Evolutionary conservation across 2,329 filamentous ascomycete species (phyloP).

Genomic region (Ascochyta rabiei): DNA sequence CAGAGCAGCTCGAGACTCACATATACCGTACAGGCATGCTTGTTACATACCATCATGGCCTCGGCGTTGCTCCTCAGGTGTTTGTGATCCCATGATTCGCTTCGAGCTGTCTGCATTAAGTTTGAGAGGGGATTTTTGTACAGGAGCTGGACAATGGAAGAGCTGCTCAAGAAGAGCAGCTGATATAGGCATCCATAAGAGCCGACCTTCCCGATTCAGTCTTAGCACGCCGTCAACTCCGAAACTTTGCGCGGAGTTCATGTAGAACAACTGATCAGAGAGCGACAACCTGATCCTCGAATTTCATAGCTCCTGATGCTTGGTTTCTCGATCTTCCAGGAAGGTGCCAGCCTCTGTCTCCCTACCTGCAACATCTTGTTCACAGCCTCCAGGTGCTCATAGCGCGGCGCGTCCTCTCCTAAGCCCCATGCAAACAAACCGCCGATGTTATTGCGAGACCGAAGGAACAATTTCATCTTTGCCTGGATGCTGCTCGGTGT

Average conservation of each 20-base stretch:
- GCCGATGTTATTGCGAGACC: slow-evolving; percentile 60
- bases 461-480: slow-evolving; percentile 67
- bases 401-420: slow-evolving; percentile 64
- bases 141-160: not conserved
- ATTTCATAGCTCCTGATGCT: slow-evolving; percentile 4
- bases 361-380: slow-evolving; percentile 7
- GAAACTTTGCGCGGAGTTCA: not conserved
- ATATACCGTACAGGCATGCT: not conserved
- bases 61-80: slow-evolving; percentile 45
- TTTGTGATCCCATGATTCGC: slow-evolving; percentile 47
- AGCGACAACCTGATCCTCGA: too few relatives aligned
- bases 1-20: slow-evolving; percentile 19
- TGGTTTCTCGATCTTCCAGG: not conserved
- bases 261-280: not conserved
- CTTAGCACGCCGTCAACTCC: slow-evolving; percentile 4
- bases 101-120: not conserved
- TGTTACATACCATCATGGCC: slow-evolving; percentile 38
- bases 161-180: not conserved
- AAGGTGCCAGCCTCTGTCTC: not conserved
- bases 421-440: slow-evolving; percentile 79
- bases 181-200: not conserved
- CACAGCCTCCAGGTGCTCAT: slow-evolving; percentile 48
- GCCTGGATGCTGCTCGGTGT: slow-evolving; percentile 63
- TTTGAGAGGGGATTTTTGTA: not conserved
- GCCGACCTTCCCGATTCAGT: not conserved